A percentile compares a stretch with the other conserved stretches of the same genome.
Conservation (phyloP, 73 alveolate genomes). For the Symbiodinium pilosum region DNA sequence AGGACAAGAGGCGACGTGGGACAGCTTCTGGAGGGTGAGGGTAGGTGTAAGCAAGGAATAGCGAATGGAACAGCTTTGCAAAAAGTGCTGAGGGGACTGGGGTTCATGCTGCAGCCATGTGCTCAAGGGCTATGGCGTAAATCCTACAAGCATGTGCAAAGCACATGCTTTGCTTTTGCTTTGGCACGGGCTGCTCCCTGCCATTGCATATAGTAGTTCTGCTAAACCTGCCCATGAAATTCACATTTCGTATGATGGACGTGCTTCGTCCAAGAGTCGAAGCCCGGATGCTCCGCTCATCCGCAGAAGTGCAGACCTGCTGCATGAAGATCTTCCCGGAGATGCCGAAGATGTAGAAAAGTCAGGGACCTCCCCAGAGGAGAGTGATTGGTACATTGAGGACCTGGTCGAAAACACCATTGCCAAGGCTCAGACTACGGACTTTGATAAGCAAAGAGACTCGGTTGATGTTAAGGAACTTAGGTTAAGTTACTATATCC, state of each 20-base stretch:
- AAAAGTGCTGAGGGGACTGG: too few relatives aligned
- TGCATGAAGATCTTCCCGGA: neutral
- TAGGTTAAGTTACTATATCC: too few relatives aligned
- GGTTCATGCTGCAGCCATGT: conserved; percentile 41
- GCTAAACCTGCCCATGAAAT: conserved; percentile 76
- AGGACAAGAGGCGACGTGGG: too few relatives aligned
- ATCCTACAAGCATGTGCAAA: conserved; percentile 64
- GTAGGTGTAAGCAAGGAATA: too few relatives aligned
- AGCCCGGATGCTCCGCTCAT: neutral
- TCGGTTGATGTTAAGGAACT: too few relatives aligned
- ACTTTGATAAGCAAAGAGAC: conserved; percentile 24
- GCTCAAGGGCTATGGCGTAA: neutral
- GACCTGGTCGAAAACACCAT: conserved; percentile 57
- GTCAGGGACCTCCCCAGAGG: neutral
- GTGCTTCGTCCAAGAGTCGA: neutral
- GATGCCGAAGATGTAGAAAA: neutral
- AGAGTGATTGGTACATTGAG: neutral
- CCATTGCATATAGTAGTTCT: conserved; percentile 45
- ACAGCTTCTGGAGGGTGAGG: too few relatives aligned
- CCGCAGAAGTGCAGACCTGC: neutral
- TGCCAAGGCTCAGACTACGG: conserved; percentile 26
- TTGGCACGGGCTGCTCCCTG: conserved; percentile 45
- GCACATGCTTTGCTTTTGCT: conserved; percentile 48
- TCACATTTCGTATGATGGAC: conserved; percentile 27
- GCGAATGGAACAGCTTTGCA: too few relatives aligned